phyloP scores from a whole-genome alignment of 148 eudicot genomes.

The Vaccinium myrtillus region DNA sequence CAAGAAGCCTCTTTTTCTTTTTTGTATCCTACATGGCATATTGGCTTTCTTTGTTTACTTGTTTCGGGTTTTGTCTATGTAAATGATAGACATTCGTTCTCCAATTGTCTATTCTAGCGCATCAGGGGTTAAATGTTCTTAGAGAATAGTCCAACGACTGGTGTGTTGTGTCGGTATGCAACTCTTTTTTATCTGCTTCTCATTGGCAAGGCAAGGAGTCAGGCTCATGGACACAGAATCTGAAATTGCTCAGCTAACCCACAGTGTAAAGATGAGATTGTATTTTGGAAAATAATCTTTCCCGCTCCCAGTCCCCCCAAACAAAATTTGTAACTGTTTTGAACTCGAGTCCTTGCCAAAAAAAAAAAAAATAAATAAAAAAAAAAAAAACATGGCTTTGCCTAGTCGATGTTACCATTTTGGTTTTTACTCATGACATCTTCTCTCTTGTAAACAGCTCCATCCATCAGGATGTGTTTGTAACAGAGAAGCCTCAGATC shows the following conservation, averaged over 20 bases:
- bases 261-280: not conserved
- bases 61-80: not conserved
- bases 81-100: not conserved
- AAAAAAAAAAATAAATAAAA: not conserved
- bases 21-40: not conserved
- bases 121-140: not conserved
- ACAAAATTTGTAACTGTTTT: not conserved
- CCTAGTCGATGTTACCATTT: not conserved
- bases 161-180: not conserved
- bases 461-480: not conserved
- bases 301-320: not conserved
- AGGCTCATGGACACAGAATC: not conserved
- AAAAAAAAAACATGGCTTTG: not conserved
- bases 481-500: not conserved
- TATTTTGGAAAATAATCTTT: not conserved
- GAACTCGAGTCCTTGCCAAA: not conserved
- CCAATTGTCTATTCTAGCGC: not conserved
- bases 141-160: not conserved
- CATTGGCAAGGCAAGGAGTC: not conserved
- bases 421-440: not conserved
- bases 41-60: not conserved
- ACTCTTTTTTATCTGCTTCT: not conserved
- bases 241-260: not conserved
- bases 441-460: constrained; percentile 6
- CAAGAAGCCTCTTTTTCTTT: not conserved